Base-by-base conservation (phyloP, 2,329 filamentous ascomycete species). In the Shiraia sp. region DNA sequence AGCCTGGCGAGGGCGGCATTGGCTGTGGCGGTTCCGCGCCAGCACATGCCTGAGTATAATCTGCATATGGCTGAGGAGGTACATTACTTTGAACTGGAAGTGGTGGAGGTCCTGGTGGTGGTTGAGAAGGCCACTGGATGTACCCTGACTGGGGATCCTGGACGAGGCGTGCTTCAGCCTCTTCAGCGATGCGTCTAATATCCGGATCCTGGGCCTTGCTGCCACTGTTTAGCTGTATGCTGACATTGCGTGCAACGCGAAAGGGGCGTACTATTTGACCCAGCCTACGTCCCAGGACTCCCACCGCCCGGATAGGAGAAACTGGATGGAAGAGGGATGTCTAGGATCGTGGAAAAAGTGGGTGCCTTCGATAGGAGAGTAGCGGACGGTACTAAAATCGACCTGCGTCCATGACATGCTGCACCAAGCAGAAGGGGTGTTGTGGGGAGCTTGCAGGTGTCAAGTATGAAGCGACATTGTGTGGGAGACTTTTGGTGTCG, bases 231-330 rank as follows among this genome's bases (percentile, higher is more conserved):
- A 61, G 43, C 22, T 12, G 23, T 14, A 13, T 29, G 24, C 25
- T n/a, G 6, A 15, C 10, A 13, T 13, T 22, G 29, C 24, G 22
- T 37, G 32, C 24, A 23, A 13, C 6, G 14, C 15, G 24, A n/a
- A 39, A 13, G 26, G 26, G 31, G 56, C 57, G 26, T 48, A 63
- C 59, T 57, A 47, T 31, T 49, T 53, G 10, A 66, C 61, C 43
- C 51, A 65, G 39, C 59, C 52, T 6, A 66, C 55, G 32, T 66
- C 59, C 60, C 59, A 63, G 12, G 61, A 45, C 47, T 65, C 59
- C 63, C 63, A 66, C 8, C 42, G 35, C 8, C 59, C 60, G 24
- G 60, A 58, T 28, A 63, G 37, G 16, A 63, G 40, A 16, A 66
- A 66, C 43, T 65, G 61, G 31, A 66, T 58, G 4, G 56, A 42